Conservation (phyloP, 176 grass and related monocot species). For the Phoenix roebelenii region DNA sequence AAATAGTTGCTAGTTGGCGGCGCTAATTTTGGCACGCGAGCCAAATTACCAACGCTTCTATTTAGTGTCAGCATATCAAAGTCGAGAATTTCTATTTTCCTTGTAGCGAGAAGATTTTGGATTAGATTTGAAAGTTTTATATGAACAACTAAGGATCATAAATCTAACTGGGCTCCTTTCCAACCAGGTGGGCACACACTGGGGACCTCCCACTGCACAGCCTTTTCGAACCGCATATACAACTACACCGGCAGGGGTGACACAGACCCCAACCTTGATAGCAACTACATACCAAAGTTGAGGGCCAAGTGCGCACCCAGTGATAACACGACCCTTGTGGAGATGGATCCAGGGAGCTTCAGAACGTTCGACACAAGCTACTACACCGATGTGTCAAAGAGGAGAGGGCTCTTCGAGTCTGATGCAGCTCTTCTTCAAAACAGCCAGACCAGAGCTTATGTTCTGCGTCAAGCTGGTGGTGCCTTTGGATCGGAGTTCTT, state of each 20-base stretch:
- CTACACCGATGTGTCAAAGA: slow-evolving; percentile 45
- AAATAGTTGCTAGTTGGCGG: no score
- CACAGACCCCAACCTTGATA: slow-evolving; percentile 7
- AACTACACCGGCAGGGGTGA: slow-evolving; percentile 66
- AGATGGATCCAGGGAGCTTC: slow-evolving; percentile 91
- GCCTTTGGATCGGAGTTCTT: slow-evolving; percentile 39
- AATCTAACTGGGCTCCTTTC: no score
- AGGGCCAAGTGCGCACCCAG: slow-evolving; percentile 30
- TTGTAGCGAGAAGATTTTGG: no score
- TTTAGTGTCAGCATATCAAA: no score
- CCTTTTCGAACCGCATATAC: slow-evolving; percentile 49
- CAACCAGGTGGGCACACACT: slow-evolving; percentile 63
- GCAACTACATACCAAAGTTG: slow-evolving; percentile 11
- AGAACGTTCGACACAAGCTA: slow-evolving; percentile 62
- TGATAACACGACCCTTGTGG: slow-evolving; percentile 60
- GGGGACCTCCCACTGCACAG: slow-evolving; percentile 46
- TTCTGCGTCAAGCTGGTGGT: slow-evolving; percentile 45
- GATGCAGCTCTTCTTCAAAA: slow-evolving; percentile 58
- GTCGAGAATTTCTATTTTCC: no score
- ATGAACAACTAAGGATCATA: neutral
- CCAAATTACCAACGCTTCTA: no score
- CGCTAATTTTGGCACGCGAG: no score
- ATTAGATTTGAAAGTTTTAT: no score
- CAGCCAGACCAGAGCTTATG: slow-evolving; percentile 41
- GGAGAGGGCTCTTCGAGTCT: slow-evolving; percentile 67